These are phyloP conservation scores for Canavalia ensiformis DNA, from an alignment of 306 rosid genomes.

Conservation along the genomic window DNA sequence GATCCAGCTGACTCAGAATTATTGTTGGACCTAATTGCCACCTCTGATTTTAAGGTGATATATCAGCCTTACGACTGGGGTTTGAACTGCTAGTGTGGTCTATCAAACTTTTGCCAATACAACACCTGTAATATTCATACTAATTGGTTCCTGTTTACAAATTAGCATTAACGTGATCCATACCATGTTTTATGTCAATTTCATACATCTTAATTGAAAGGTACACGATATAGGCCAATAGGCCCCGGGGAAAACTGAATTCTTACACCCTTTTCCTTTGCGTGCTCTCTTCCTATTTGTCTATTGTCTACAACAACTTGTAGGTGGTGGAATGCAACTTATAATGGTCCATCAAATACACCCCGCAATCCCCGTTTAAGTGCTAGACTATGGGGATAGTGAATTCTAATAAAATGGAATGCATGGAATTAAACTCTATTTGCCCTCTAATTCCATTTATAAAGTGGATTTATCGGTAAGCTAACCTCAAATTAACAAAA, in stretches of 20 bases:
- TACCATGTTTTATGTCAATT: slow-evolving; percentile 8
- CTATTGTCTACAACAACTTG: background rate
- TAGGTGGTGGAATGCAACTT: slow-evolving; percentile 1
- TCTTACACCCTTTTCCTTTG: background rate
- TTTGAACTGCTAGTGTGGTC: slow-evolving; percentile 61
- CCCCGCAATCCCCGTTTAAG: background rate
- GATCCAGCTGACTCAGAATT: slow-evolving; percentile 66
- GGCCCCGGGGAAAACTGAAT: background rate
- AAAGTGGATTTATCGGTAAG: no score
- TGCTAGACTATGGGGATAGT: background rate
- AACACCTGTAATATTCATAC: slow-evolving; percentile 20
- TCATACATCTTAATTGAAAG: slow-evolving; percentile 14
- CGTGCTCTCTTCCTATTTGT: background rate
- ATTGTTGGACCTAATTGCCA: slow-evolving; percentile 72
- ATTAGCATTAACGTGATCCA: slow-evolving; percentile 23
- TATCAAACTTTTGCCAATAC: background rate
- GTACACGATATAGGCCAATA: background rate
- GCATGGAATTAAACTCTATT: no score
- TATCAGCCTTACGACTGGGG: slow-evolving; percentile 84
- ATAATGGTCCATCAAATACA: background rate
- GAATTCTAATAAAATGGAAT: no score
- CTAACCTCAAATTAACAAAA: no score
- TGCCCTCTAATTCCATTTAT: no score
- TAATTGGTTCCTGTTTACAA: background rate
- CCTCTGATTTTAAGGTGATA: slow-evolving; percentile 70